Conservation (phyloP, 352 stramenopile species). For the Phytophthora tubulina region DNA sequence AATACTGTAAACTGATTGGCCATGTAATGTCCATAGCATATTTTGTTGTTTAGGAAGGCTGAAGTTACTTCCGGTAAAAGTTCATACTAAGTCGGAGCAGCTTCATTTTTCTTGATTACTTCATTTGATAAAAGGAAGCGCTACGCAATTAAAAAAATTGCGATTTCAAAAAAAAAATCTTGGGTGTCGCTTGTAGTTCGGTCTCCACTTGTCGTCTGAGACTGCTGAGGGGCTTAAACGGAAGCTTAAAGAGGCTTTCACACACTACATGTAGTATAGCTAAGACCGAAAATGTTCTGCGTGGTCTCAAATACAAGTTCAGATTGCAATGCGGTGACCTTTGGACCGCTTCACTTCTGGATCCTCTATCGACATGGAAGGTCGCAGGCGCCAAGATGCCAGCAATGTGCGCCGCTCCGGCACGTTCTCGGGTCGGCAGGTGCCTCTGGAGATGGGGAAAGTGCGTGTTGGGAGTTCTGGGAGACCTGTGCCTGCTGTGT, state of each 20-base stretch:
- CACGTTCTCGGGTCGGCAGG: constrained; percentile 42
- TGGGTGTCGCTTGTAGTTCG: no score
- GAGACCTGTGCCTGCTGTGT: constrained; percentile 43
- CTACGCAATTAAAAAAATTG: background rate
- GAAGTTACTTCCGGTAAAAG: background rate
- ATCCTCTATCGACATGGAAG: constrained; percentile 30
- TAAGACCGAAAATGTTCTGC: background rate
- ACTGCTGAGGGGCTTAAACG: no score
- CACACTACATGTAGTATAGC: no score
- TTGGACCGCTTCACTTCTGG: background rate
- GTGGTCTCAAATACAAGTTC: background rate
- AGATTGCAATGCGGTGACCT: constrained; percentile 1
- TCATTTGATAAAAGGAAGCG: constrained; percentile 14
- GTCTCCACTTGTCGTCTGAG: no score
- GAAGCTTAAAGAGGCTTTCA: no score
- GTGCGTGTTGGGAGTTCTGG: constrained; percentile 64
- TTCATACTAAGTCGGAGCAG: constrained; percentile 7
- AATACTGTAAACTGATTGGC: background rate
- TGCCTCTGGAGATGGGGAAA: constrained; percentile 56
- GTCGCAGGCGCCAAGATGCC: constrained; percentile 28
- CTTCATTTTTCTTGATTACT: constrained; percentile 6
- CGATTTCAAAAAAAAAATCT: no score
- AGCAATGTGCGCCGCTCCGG: constrained; percentile 15
- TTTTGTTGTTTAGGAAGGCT: constrained; percentile 2
- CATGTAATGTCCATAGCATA: constrained; percentile 14